Evolutionary conservation across 1,284 basidiomycete genomes (phyloP), one percentile per base, ranked within the genome.

Genomic region (Inonotus hispidus): DNA sequence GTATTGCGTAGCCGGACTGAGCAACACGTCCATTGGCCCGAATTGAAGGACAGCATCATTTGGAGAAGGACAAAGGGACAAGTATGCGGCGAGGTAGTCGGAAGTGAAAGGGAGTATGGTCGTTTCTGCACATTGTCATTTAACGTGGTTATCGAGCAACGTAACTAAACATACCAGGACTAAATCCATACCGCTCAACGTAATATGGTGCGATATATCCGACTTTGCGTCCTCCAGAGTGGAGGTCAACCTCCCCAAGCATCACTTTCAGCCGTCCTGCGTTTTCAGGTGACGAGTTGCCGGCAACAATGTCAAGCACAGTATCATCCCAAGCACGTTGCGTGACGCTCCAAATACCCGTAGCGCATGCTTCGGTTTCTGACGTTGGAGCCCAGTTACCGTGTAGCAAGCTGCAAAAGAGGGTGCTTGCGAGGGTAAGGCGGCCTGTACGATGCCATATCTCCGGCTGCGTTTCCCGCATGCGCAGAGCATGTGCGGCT

Each of bases 121-220:
- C 4, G 87, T 84, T 66, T 91, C 90, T 89, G 68, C 23, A 29
- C 50, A 21, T 50, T 10, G 41, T 67, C 6, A 67, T 68, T 54
- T 19, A 37, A 53, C 39, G 52, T 61, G 49, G 14, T 39, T 13
- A 64, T 6, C 13, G 55, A 58, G 23, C 35, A 2, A 23, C 25
- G 2, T 32, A 47, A 52, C 43, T 27, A 45, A 19, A 71, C 80
- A 35, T 62, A 88, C 90, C 88, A 65, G 83, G 75, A 66, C 89
- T 87, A 67, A 93, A 92, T 1, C 89, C 88, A 71, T 84, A 93
- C 56, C 90, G 80, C 50, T 92, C 87, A 41, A 85, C 83, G 57
- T 92, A 79, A 69, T 92, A 93, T 66, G 82, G 74, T 3, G 88
- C 84, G 35, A 93, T 75, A 60, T 77, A 83, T 7, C 87, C 88